Evolutionary conservation across 1,139 yeast species (phyloP), one percentile per base, ranked within the genome.

Genomic region (Pichia sp.): DNA sequence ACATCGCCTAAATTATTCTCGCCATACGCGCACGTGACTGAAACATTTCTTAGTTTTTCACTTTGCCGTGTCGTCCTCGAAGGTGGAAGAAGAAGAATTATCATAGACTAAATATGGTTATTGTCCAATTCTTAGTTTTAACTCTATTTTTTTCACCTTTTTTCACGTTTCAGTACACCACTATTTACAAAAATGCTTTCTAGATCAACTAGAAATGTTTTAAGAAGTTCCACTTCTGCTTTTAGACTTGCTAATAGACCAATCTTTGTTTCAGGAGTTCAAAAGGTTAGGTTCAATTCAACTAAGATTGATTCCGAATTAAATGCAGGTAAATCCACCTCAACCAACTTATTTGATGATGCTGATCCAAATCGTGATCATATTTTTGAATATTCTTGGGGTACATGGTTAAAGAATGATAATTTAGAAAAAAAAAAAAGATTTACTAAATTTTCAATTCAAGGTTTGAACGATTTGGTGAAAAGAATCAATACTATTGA

Each of bases 331-430:
- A 46, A 42, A 22, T 4, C 29, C 6, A 41, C 50, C 6, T 26
- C 45, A 3, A 49, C 51, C 4, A 42, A 40, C 23, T 32, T 49
- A 13, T 47, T 36, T 26, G 42, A 45, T 40, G 47, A 48, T 38
- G 88, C 82, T 54, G 51, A 49, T 38, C 88, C 89, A 15, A 71
- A 78, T 47, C 74, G 94, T 60, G 76, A 74, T 46, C 73, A 78
- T 39, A 86, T 89, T 55, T 89, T 86, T 69, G 78, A 82, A 57
- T 91, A 88, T 61, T 70, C 91, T 4, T 89, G 97, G 95, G 98
- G 98, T 37, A 74, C 95, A 4, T 91, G 97, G 97, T 66, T 89
- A 56, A 76, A 72, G 47, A 77, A 89, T 57, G 95, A 89, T 59
- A 74, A 72, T 47, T 64, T 64, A 31, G 91, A 89, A 60, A 80